Evolutionary conservation across 345 rosid genomes (phyloP), one percentile per base, ranked within the genome.

Genomic region (Lepidium didymum): DNA sequence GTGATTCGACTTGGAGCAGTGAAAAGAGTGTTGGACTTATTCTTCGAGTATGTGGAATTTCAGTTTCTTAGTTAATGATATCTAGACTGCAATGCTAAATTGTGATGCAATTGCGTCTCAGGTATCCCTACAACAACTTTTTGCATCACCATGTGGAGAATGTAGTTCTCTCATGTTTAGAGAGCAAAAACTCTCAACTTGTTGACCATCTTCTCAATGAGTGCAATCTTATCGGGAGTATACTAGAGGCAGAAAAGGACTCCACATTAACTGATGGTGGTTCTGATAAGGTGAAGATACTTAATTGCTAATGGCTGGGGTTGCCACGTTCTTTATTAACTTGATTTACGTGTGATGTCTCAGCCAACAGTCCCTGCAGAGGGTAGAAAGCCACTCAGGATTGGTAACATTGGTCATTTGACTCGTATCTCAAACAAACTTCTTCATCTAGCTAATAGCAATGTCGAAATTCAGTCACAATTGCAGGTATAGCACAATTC

Each of bases 111-210:
- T 62, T 68, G 35, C 73, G 36, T 56, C 76, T 84, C 79, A 92
- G 98, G 88, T 92, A 89, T 64, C 95, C 96, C 3, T 92, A 78
- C 87, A 92, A 92, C 79, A 92, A 87, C 55, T 89, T 87, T 78
- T 79, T 92, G 87, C 98, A 89, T 75, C 96, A 92, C 81, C 93
- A 87, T 56, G 90, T 86, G 51, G 96, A 89, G 79, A 88, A 68
- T 75, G 86, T 89, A 54, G 74, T 92, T 50, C 74, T 84, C 47
- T 87, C 93, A 27, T 92, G 98, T 71, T 75, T 92, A 74, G 96
- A 87, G 82, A 83, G 89, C 88, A 87, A 84, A 77, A 83, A 83
- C 77, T 69, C 80, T 47, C 65, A 71, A 54, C 86, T 89, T 72
- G 62, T 81, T 45, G 84, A 81, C 38, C 87, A 89, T 79, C 82